Evolutionary conservation across 1,284 basidiomycete species (phyloP), one percentile per base, ranked within the genome.

Genomic region (Mycena citricolor): DNA sequence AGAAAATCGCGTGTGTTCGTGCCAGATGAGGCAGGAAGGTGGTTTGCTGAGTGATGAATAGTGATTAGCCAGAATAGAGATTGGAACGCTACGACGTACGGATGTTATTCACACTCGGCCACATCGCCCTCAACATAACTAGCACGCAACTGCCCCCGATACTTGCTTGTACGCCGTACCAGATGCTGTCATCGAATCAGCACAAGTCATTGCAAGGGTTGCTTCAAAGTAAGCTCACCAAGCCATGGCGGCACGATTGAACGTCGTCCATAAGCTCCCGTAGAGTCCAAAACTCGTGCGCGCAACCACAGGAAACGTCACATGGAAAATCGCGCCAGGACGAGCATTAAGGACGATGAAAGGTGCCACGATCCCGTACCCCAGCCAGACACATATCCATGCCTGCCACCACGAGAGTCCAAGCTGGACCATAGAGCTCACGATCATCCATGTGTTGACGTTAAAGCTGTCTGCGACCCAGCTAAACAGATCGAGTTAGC

Each of bases 331-430:
- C 4, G 86, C 85, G 37, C 87, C 88, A 2, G 86, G 83, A 20
- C 87, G 77, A n/a, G 86, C 89, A 54, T 90, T 90, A 49, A 86
- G 64, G 20, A 85, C 84, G 46, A 93, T 76, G 63, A 94, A 83
- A 1, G 81, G 80, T 0, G 84, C 83, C 16, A 83, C 81, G 34
- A 85, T 59, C 1, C 73, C 71, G 60, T 91, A 93, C 2, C 88
- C 89, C 38, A 90, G 60, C 76, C 83, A 87, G 13, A 88, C 84
- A 56, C 82, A 80, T 29, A 87, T 71, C 84, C 83, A 87, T 10
- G 86, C 81, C 61, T 89, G 85, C 86, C 86, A 90, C 86, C 86
- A 90, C 0, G 79, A 83, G 19, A 91, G 71, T 3, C 86, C 86
- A 8, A 81, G 67, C 44, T 81, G 76, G 32, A 86, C 79, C 84